Evolutionary conservation across 2,329 filamentous ascomycete species (phyloP).

Genomic region (Arthrinium phaeospermum): DNA sequence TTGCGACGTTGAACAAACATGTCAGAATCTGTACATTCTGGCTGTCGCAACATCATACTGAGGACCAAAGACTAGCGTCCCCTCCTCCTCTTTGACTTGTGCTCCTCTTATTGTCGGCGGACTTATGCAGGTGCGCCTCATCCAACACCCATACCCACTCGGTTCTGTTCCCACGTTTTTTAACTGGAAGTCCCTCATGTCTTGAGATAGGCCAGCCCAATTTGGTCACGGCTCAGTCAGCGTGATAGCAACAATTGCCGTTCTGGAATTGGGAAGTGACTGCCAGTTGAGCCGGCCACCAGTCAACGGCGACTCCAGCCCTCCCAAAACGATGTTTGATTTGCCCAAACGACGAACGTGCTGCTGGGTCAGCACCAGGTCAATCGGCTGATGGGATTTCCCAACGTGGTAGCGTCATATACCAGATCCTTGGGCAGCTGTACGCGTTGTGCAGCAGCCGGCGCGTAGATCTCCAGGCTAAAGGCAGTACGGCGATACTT

Average conservation of each 20-base stretch:
- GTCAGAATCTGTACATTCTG: background rate
- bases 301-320: background rate
- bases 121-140: slow-evolving; percentile 9
- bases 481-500: background rate
- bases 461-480: slow-evolving; percentile 2
- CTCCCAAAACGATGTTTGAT: slow-evolving; percentile 2
- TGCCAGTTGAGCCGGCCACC: slow-evolving; percentile 7
- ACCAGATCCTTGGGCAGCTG: background rate
- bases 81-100: background rate
- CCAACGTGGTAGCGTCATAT: slow-evolving; percentile 3
- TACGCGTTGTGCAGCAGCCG: slow-evolving; percentile 1
- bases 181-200: background rate
- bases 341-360: background rate
- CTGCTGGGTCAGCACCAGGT: background rate
- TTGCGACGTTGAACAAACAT: slow-evolving; percentile 6
- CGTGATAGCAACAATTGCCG: background rate
- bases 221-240: slow-evolving; percentile 6
- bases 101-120: background rate
- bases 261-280: background rate
- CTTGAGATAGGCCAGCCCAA: background rate
- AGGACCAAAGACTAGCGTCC: background rate
- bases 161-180: background rate
- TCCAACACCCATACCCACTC: background rate
- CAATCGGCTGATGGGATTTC: slow-evolving; percentile 1
- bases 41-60: background rate